These are phyloP conservation scores for Phyllosticta citriasiana DNA, from an alignment of 2,329 filamentous ascomycete species.

Conservation along the genomic window DNA sequence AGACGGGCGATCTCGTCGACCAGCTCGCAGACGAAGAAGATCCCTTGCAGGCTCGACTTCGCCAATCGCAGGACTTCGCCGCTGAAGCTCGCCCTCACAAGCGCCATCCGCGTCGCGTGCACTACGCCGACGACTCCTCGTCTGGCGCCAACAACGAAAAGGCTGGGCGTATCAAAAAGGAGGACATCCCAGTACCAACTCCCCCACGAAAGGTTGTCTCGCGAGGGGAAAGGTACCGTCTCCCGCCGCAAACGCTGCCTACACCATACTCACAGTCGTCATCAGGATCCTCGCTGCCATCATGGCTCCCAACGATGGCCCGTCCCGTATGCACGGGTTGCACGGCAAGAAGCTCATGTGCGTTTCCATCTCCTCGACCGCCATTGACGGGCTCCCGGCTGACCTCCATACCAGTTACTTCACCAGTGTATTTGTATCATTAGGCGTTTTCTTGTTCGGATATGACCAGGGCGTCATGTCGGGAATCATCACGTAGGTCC, in stretches of 20 bases:
- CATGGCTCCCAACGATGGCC: conserved; percentile 68
- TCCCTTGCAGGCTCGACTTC: conserved; percentile 62
- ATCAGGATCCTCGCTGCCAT: conserved; percentile 56
- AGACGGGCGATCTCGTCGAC: conserved; percentile 90
- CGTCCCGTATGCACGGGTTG: conserved; percentile 73
- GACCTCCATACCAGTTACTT: conserved; percentile 61
- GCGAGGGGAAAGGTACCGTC: conserved; percentile 47
- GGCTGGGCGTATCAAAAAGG: conserved; percentile 38
- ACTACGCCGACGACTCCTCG: conserved; percentile 48
- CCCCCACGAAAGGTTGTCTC: conserved; percentile 54
- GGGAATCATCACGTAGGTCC: conserved; percentile 55
- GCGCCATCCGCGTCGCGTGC: conserved; percentile 53
- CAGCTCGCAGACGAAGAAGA: conserved; percentile 78
- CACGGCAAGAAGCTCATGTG: conserved; percentile 93
- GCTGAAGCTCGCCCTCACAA: conserved; percentile 33
- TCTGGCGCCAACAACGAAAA: conserved; percentile 32
- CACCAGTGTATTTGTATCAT: conserved; percentile 80
- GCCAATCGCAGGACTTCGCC: conserved; percentile 54
- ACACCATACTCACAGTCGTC: not conserved
- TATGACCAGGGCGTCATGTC: conserved; percentile 91
- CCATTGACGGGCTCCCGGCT: not conserved
- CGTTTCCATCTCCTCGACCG: conserved; percentile 26
- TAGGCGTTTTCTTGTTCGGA: conserved; percentile 81
- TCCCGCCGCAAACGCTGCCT: not conserved
- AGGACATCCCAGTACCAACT: conserved; percentile 74